Conservation (phyloP, 495 filamentous ascomycete genomes). For the Immersiella caudata region DNA sequence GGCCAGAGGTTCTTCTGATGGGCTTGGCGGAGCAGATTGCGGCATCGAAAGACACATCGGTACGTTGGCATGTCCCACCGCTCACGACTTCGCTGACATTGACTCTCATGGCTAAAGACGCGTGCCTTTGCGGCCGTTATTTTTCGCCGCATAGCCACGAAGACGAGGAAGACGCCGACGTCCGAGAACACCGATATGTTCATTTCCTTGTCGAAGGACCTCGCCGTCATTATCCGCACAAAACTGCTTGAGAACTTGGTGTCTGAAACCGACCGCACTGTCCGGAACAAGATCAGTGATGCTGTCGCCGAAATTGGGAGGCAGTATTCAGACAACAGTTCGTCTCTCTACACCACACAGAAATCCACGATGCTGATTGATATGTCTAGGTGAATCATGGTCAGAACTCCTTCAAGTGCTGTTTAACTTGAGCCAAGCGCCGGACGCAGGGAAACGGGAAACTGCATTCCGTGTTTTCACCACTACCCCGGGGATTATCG, state of each 20-base stretch:
- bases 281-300: slow-evolving; percentile 95
- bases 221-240: slow-evolving; percentile 74
- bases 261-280: slow-evolving; percentile 65
- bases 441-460: slow-evolving; percentile 80
- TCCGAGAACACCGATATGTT: slow-evolving; percentile 80
- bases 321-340: slow-evolving; percentile 90
- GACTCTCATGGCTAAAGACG: slow-evolving; percentile 52
- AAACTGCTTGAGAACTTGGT: slow-evolving; percentile 78
- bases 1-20: slow-evolving; percentile 87
- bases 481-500: slow-evolving; percentile 93
- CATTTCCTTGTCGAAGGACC: slow-evolving; percentile 67
- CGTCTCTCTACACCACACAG: slow-evolving; percentile 34
- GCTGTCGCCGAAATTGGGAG: slow-evolving; percentile 93
- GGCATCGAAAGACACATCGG: slow-evolving; percentile 61
- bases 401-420: slow-evolving; percentile 83
- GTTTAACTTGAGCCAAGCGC: slow-evolving; percentile 84
- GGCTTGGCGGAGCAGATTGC: slow-evolving; percentile 91
- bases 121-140: slow-evolving; percentile 91
- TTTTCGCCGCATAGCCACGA: slow-evolving; percentile 89
- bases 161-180: slow-evolving; percentile 74
- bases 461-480: slow-evolving; percentile 92
- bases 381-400: slow-evolving; percentile 74
- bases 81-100: slow-evolving; percentile 12
- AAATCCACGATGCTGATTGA: slow-evolving; percentile 31
- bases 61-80: slow-evolving; percentile 46